phyloP scores from a whole-genome alignment of 805 yeast genomes.

The Candida wancherniae region DNA sequence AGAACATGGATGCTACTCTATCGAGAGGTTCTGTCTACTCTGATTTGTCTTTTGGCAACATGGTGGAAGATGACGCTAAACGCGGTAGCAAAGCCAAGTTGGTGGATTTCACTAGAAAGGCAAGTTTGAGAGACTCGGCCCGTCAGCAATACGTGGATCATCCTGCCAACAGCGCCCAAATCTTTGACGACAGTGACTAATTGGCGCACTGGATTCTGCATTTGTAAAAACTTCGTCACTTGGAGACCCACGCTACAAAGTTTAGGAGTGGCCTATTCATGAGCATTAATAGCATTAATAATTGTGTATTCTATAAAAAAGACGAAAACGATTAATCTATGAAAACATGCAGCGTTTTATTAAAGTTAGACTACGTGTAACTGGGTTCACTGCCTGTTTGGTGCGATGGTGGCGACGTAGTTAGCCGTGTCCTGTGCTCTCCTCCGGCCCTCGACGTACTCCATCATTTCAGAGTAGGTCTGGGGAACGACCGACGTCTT shows the following conservation, averaged over 20 bases:
- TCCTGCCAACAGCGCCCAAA: conserved; percentile 31
- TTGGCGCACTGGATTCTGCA: conserved; percentile 2
- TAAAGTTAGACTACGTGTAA: too few species aligned
- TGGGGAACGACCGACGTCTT: conserved; percentile 78
- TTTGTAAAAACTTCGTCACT: too few species aligned
- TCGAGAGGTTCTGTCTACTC: conserved; percentile 12
- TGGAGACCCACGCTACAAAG: too few species aligned
- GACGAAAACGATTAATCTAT: too few species aligned
- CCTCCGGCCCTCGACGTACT: conserved; percentile 84
- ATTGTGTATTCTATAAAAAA: too few species aligned
- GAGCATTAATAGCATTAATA: too few species aligned
- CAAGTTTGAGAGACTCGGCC: conserved; percentile 38
- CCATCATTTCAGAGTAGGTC: conserved; percentile 89
- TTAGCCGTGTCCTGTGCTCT: conserved; percentile 79
- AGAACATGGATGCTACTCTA: neutral
- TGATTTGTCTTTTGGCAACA: conserved; percentile 7
- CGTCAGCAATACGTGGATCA: conserved; percentile 27
- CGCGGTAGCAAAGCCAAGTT: conserved; percentile 33
- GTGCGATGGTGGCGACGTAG: conserved; percentile 44
- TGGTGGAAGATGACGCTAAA: conserved; percentile 3
- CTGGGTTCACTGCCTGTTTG: too few species aligned
- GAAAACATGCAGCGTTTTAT: too few species aligned
- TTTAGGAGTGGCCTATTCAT: too few species aligned
- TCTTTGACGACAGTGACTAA: conserved; percentile 29
- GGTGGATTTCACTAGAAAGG: conserved; percentile 44